Conservation (phyloP, 805 yeast species). For the Barnettozyma californica region DNA sequence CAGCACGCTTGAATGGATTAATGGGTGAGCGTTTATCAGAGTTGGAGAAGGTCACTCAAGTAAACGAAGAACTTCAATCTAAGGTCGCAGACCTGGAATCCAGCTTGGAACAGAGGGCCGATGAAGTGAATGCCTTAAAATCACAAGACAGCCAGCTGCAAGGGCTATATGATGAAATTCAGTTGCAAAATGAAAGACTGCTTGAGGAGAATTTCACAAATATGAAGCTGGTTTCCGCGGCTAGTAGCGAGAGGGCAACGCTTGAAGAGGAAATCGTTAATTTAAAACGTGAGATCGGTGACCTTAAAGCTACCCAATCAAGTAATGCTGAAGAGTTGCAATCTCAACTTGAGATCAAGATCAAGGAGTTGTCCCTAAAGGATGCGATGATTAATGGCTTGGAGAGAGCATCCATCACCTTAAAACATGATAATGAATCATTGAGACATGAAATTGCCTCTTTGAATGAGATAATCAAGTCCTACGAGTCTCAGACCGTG, state of each 20-base stretch:
- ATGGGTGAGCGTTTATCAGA: constrained; percentile 11
- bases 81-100: neutral
- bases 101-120: neutral
- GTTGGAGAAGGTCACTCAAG: constrained; percentile 6
- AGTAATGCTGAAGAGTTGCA: neutral
- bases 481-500: neutral
- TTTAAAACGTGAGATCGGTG: neutral
- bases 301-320: neutral
- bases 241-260: neutral
- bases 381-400: constrained; percentile 6
- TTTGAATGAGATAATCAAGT: neutral
- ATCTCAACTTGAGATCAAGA: neutral
- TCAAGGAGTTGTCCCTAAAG: constrained; percentile 8
- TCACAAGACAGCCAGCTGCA: neutral
- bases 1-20: constrained; percentile 7
- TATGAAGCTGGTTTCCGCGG: neutral
- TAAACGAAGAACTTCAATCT: neutral
- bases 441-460: constrained; percentile 2
- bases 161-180: neutral
- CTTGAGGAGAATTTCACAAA: neutral
- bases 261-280: neutral
- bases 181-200: neutral
- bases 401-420: constrained; percentile 1
- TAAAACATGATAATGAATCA: constrained; percentile 1
- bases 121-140: neutral